Conservation (phyloP, 2,329 filamentous ascomycete species). For the Passalora sequoiae region DNA sequence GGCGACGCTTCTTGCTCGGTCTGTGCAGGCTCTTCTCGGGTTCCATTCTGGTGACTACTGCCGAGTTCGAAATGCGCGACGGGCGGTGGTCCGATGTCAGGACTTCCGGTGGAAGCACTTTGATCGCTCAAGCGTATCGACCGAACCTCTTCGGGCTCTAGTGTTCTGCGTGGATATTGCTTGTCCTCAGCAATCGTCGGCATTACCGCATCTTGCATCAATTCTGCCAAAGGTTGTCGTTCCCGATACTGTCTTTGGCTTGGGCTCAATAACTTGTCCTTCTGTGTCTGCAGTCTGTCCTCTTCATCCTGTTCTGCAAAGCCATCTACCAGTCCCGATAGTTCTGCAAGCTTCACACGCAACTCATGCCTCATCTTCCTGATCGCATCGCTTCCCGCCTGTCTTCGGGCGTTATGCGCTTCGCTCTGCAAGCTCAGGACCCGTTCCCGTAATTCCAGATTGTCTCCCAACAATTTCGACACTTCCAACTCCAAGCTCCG, state of each 20-base stretch:
- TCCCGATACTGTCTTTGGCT: constrained; percentile 29
- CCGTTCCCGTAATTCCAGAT: constrained; percentile 65
- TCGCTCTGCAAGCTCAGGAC: constrained; percentile 65
- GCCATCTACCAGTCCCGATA: constrained; percentile 61
- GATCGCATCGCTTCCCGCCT: constrained; percentile 58
- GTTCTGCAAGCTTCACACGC: constrained; percentile 66
- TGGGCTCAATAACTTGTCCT: constrained; percentile 19
- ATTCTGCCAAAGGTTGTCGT: constrained; percentile 29
- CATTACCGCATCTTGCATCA: constrained; percentile 41
- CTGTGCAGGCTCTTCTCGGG: not conserved
- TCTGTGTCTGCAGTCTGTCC: constrained; percentile 9
- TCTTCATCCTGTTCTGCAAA: constrained; percentile 46
- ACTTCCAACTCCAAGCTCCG: constrained; percentile 71
- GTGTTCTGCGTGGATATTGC: constrained; percentile 59
- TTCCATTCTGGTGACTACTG: not conserved
- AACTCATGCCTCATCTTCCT: constrained; percentile 65
- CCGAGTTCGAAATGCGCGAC: constrained; percentile 46
- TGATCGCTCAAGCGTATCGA: constrained; percentile 47
- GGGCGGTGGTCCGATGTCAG: constrained; percentile 60
- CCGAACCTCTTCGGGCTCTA: constrained; percentile 58
- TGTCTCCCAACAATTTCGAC: constrained; percentile 70
- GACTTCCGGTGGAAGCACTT: constrained; percentile 52
- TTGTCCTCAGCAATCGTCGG: constrained; percentile 68
- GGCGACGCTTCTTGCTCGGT: constrained; percentile 23
- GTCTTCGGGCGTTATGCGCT: constrained; percentile 54